Percentiles rank a stretch among this genome's conserved stretches.
These are phyloP conservation scores for Pestalotiopsis sp. DNA, from an alignment of 2,329 filamentous ascomycete species.

Conservation along the genomic window DNA sequence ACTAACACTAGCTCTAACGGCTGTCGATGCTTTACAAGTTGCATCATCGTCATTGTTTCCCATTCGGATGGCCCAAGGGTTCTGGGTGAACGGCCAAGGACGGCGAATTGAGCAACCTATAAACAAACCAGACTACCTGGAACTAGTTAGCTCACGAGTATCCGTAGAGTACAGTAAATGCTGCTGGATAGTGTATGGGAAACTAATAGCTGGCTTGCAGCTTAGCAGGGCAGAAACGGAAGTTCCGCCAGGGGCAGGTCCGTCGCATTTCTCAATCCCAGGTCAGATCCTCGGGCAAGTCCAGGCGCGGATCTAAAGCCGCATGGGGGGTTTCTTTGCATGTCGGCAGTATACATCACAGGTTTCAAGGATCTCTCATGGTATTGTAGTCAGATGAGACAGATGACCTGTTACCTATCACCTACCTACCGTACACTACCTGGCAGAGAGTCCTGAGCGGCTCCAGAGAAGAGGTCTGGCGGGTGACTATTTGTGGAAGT, in stretches of 20 bases:
- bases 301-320: conserved; percentile 1
- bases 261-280: neutral
- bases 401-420: conserved; percentile 2
- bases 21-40: neutral
- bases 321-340: neutral
- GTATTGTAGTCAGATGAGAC: conserved; percentile 6
- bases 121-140: neutral
- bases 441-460: neutral
- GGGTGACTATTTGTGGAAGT: neutral
- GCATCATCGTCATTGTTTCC: neutral
- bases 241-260: neutral
- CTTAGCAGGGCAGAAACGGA: neutral
- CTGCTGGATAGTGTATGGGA: neutral
- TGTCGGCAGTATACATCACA: conserved; percentile 4
- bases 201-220: too few species aligned
- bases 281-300: neutral
- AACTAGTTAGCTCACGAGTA: neutral
- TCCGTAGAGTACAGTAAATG: neutral
- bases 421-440: neutral
- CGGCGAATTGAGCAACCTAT: neutral
- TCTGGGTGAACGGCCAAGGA: neutral
- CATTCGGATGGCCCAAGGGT: neutral
- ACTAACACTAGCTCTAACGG: neutral
- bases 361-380: neutral
- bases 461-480: neutral